Conservation (phyloP, 345 rosid genomes). For the Raphanus sativus region DNA sequence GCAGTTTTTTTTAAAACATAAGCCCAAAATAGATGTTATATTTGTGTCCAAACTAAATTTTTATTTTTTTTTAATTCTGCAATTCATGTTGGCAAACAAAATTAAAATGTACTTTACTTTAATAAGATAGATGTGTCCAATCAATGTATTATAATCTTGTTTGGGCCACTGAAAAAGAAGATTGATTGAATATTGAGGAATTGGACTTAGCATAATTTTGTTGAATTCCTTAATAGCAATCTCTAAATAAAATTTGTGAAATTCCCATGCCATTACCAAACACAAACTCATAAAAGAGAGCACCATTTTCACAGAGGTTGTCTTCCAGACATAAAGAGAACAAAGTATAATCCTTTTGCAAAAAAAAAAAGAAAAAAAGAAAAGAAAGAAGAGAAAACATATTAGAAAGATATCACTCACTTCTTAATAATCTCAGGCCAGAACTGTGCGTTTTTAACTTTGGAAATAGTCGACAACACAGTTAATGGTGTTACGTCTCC, state of each 20-base stretch:
- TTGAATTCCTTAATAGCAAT: not conserved
- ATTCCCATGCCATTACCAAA: not conserved
- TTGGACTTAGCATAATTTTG: no score
- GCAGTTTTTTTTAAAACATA: no score
- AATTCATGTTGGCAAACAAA: no score
- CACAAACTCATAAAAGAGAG: not conserved
- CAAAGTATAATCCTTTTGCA: not conserved
- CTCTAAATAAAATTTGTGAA: not conserved
- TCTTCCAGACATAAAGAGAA: not conserved
- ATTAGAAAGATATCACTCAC: constrained; percentile 9
- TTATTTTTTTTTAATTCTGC: no score
- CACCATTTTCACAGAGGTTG: not conserved
- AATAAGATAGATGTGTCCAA: no score
- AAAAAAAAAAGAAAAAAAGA: no score
- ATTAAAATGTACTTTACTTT: no score
- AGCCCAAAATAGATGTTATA: no score
- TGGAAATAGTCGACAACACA: constrained; percentile 75
- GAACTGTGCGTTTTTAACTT: constrained; percentile 85
- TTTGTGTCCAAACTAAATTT: no score
- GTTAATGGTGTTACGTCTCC: constrained; percentile 80
- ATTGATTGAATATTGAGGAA: no score
- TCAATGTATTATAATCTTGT: no score
- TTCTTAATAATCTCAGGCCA: constrained; percentile 52
- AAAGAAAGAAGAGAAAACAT: not conserved
- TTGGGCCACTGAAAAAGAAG: no score